These are phyloP conservation scores for Poa annua DNA, from an alignment of 176 grass and related monocot genomes.

Conservation along the genomic window DNA sequence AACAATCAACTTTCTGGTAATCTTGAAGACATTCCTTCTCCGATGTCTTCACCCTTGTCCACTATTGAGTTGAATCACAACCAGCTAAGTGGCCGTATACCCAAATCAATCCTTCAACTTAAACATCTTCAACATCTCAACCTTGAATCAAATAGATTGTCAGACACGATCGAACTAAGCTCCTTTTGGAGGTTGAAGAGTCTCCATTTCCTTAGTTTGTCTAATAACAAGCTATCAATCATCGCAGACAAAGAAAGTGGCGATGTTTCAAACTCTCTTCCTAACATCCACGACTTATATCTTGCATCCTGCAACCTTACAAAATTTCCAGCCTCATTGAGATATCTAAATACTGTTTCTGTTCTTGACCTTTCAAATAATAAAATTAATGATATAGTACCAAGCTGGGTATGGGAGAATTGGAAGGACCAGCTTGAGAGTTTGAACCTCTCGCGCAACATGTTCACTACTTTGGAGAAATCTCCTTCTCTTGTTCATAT, in stretches of 20 bases:
- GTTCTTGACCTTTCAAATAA: conserved; percentile 26
- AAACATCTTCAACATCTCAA: background rate
- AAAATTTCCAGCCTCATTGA: conserved; percentile 1
- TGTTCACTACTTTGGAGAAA: background rate
- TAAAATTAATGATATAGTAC: conserved; percentile 31
- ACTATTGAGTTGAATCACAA: background rate
- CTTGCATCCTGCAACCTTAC: conserved; percentile 47
- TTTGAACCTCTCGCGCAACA: conserved; percentile 22
- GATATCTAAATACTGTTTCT: background rate
- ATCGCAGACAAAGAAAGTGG: background rate
- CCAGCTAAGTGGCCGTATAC: conserved; percentile 5
- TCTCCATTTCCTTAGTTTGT: background rate
- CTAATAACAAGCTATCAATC: conserved; percentile 29
- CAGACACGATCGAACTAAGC: conserved; percentile 29
- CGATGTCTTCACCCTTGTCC: background rate
- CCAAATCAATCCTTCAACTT: conserved; percentile 37
- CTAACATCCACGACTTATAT: background rate
- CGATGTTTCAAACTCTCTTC: background rate
- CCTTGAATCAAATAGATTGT: conserved; percentile 28
- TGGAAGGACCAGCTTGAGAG: background rate
- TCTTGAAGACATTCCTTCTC: conserved; percentile 19
- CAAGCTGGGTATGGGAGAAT: conserved; percentile 29
- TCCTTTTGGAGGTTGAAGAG: conserved; percentile 5
- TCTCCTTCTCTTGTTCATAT: background rate
- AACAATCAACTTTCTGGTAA: background rate